phyloP scores from a whole-genome alignment of 768 basidiomycete genomes.

The Pisolithus marmoratus region DNA sequence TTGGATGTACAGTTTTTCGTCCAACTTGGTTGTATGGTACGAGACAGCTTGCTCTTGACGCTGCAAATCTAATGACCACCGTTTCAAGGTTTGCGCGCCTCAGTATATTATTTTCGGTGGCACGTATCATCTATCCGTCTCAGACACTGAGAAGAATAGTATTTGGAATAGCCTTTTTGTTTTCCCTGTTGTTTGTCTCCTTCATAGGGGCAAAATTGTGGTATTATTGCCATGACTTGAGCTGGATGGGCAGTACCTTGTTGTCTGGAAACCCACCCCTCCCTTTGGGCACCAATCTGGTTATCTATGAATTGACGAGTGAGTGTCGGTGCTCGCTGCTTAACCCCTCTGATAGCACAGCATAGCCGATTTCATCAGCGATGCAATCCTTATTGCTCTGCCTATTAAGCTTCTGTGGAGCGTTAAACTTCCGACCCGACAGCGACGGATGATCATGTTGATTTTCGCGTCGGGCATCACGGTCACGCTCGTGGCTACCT shows the following conservation, averaged over 20 bases:
- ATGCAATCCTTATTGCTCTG: slow-evolving; percentile 7
- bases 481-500: slow-evolving; percentile 3
- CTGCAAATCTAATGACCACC: neutral
- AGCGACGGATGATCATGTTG: slow-evolving; percentile 5
- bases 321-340: neutral
- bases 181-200: slow-evolving; percentile 9
- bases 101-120: slow-evolving; percentile 11
- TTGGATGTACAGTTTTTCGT: neutral
- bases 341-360: neutral
- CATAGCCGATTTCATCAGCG: slow-evolving; percentile 18
- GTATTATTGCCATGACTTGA: neutral
- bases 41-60: neutral
- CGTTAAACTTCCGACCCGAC: slow-evolving; percentile 1
- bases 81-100: slow-evolving; percentile 9
- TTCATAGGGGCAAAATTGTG: slow-evolving; percentile 1
- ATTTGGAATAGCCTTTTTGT: slow-evolving; percentile 4
- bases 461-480: slow-evolving; percentile 7
- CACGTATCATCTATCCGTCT: slow-evolving; percentile 6
- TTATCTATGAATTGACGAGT: slow-evolving; percentile 14
- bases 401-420: slow-evolving; percentile 5
- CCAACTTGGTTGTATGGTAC: neutral
- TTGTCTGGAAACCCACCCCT: neutral
- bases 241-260: neutral
- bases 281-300: neutral
- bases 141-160: slow-evolving; percentile 6